Conservation (phyloP, 2,329 filamentous ascomycete species). For the Bipolaris gigantea region DNA sequence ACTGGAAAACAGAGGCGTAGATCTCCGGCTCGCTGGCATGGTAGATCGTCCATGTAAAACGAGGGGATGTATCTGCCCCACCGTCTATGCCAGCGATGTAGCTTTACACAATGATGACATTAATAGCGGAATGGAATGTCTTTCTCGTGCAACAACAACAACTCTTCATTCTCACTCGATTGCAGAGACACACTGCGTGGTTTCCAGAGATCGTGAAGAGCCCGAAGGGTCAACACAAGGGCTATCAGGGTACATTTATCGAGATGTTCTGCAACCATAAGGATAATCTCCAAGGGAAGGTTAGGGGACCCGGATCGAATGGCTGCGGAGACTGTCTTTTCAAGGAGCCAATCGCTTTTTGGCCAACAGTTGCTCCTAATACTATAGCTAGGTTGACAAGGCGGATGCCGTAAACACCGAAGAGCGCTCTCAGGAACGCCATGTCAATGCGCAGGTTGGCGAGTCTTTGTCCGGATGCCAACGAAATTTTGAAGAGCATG, state of each 20-base stretch:
- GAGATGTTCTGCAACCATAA: too few species aligned
- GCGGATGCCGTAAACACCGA: too few species aligned
- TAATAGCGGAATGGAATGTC: slow-evolving; percentile 8
- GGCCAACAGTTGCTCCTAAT: too few species aligned
- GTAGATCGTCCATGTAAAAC: slow-evolving; percentile 1
- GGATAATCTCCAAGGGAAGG: too few species aligned
- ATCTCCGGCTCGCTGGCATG: slow-evolving; percentile 6
- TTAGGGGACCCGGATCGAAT: too few species aligned
- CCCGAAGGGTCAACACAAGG: too few species aligned
- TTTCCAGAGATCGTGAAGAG: slow-evolving; percentile 2
- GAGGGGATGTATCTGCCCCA: slow-evolving; percentile 12
- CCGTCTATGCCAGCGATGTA: slow-evolving; percentile 23
- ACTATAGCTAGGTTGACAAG: too few species aligned
- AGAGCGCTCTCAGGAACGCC: too few species aligned
- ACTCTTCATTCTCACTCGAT: slow-evolving; percentile 13
- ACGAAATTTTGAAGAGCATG: background rate
- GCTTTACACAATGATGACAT: slow-evolving; percentile 23
- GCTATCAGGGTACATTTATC: too few species aligned
- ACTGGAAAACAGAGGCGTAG: background rate
- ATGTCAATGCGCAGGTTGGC: too few species aligned
- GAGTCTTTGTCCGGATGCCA: background rate
- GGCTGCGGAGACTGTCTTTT: background rate
- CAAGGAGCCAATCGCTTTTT: background rate
- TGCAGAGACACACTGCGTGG: background rate
- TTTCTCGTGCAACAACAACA: slow-evolving; percentile 14